A percentile compares a stretch with the other conserved stretches of the same genome.
phyloP scores from a whole-genome alignment of 305 asterid species.

The Caryopteris hybrid region DNA sequence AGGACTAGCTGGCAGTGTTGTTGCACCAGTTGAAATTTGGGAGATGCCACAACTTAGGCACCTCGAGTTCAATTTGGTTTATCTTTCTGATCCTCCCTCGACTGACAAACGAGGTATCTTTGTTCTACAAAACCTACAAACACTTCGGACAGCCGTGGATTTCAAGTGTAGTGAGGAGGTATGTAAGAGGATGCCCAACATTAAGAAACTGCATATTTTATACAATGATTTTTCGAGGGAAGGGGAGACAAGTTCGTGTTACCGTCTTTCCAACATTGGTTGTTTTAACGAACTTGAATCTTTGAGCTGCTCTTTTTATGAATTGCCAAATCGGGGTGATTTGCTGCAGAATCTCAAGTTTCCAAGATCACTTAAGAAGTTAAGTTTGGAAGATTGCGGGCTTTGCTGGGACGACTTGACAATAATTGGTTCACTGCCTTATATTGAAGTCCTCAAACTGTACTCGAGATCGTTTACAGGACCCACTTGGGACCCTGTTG shows the following conservation, averaged over 20 bases:
- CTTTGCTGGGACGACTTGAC: background rate
- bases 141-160: background rate
- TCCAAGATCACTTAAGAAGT: background rate
- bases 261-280: background rate
- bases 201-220: background rate
- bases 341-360: background rate
- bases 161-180: background rate
- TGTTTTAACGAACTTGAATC: background rate
- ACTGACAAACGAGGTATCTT: background rate
- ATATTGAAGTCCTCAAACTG: background rate
- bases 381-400: background rate
- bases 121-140: background rate
- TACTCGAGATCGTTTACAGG: background rate
- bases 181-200: conserved; percentile 1
- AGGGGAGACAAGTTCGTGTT: background rate
- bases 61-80: background rate
- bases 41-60: conserved; percentile 19
- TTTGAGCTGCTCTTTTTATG: background rate
- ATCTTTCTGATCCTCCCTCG: background rate
- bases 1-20: too few species aligned
- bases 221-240: background rate
- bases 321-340: too few species aligned
- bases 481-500: background rate
- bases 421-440: background rate
- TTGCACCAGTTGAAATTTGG: conserved; percentile 15